These are phyloP conservation scores for Phytophthora sp. DNA, from an alignment of 352 stramenopile genomes.

Conservation along the genomic window DNA sequence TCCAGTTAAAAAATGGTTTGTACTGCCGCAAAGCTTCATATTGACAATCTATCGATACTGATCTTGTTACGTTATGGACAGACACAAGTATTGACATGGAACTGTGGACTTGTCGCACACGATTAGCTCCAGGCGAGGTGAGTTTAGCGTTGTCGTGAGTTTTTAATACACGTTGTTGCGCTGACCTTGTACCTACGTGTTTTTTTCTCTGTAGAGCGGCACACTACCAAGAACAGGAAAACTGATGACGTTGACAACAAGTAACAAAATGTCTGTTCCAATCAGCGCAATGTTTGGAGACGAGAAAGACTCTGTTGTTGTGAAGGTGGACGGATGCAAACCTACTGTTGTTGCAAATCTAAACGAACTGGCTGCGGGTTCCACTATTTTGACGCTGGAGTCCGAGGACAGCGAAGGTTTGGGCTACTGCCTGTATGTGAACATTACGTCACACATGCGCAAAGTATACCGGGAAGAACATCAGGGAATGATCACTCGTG, in stretches of 20 bases:
- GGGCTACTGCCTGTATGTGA: constrained; percentile 88
- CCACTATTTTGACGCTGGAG: constrained; percentile 74
- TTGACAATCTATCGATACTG: neutral
- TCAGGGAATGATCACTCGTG: constrained; percentile 71
- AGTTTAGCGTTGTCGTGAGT: neutral
- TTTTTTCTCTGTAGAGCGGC: constrained; percentile 34
- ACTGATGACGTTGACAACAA: constrained; percentile 57
- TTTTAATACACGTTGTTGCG: too few species aligned
- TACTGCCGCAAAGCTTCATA: neutral
- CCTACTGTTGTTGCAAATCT: constrained; percentile 82
- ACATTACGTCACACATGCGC: constrained; percentile 78
- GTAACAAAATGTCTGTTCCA: constrained; percentile 86
- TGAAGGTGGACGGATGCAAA: constrained; percentile 88
- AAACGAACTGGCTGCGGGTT: constrained; percentile 61
- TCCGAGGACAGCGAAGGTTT: constrained; percentile 57
- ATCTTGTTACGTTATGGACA: constrained; percentile 26
- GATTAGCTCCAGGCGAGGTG: constrained; percentile 57
- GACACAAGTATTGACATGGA: constrained; percentile 85
- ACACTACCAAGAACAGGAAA: constrained; percentile 44
- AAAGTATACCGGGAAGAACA: constrained; percentile 91
- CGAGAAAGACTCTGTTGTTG: constrained; percentile 79
- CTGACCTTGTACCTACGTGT: neutral
- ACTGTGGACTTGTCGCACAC: constrained; percentile 73
- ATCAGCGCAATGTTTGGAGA: constrained; percentile 83
- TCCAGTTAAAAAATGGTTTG: constrained; percentile 89